Evolutionary conservation across 495 filamentous ascomycete genomes (phyloP), one percentile per base, ranked within the genome.

Genomic region (Barbatosphaeria neglecta): DNA sequence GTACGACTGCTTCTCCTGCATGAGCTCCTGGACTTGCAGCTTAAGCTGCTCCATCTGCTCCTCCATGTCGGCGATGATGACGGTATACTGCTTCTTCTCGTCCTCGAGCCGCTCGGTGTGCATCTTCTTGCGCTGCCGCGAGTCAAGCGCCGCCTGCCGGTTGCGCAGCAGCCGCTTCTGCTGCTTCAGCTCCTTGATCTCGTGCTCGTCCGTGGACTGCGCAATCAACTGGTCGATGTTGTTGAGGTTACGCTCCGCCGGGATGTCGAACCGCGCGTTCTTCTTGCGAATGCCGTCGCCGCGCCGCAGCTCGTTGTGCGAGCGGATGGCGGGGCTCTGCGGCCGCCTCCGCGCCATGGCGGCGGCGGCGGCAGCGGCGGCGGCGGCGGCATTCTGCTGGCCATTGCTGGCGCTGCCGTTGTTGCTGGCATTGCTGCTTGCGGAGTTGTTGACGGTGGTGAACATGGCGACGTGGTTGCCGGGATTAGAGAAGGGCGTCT

Each of bases 251-350:
- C 90, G 78, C 68, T 95, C 93, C 10, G 86, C 81, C 4, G 92
- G 92, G 50, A 99, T 97, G 60, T 97, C 92, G 66, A 99, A 95
- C 40, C 93, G 83, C 54, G 90, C 90, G 57, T 99, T 99, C 83
- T 96, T 97, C 82, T 99, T 99, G 53, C 93, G 81, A 67, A 97
- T 94, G 41, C 92, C 92, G 58, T 94, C 90, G 53, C 89, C 81
- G 53, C 89, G 77, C 40, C 78, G 64, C 61, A 90, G 73, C 43
- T 90, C 84, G 47, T 88, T 87, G 65, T 84, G 84, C 37, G 87
- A 83, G 44, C 85, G 77, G 60, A 83, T 87, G 44, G 74, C 65
- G 5, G 88, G 86, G 59, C 82, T 90, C 57, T 72, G 68, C 33
- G 76, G 74, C 41, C 78, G 72, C 63, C 80, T 78, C 55, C 86